These are phyloP conservation scores for Tolypocladium guangdongense DNA, from an alignment of 2,329 filamentous ascomycete genomes.

Conservation along the genomic window DNA sequence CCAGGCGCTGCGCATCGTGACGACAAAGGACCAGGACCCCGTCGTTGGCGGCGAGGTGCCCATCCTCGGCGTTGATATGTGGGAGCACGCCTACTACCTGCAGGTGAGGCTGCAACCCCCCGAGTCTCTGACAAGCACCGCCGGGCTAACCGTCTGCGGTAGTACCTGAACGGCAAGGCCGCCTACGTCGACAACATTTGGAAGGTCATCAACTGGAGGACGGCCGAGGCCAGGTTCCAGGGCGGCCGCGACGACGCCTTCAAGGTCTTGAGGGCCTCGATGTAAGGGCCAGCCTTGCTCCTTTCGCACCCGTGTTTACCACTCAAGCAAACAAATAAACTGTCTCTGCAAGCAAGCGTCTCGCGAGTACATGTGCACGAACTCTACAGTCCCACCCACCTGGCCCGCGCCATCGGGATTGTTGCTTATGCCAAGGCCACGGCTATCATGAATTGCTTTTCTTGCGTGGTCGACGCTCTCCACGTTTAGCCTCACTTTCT, in stretches of 20 bases:
- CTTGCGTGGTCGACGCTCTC: not conserved
- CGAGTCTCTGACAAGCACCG: not conserved
- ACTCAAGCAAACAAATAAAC: not conserved
- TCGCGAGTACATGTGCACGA: not conserved
- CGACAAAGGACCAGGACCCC: slow-evolving; percentile 80
- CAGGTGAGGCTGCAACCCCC: slow-evolving; percentile 39
- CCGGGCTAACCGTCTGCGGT: slow-evolving; percentile 18
- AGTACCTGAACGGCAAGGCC: slow-evolving; percentile 68
- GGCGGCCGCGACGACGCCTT: slow-evolving; percentile 36
- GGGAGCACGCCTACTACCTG: slow-evolving; percentile 88
- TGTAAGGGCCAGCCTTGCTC: slow-evolving; percentile 15
- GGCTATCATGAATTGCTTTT: not conserved
- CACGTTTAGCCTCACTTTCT: not conserved
- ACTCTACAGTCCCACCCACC: too few relatives aligned
- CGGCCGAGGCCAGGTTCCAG: slow-evolving; percentile 50
- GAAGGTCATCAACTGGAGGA: slow-evolving; percentile 71
- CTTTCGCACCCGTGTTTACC: not conserved
- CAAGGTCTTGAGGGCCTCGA: slow-evolving; percentile 30
- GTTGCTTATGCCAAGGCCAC: not conserved
- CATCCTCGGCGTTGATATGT: slow-evolving; percentile 76
- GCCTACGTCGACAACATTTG: slow-evolving; percentile 68
- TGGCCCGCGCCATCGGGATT: not conserved
- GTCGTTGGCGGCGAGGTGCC: slow-evolving; percentile 54
- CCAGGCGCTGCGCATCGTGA: slow-evolving; percentile 55
- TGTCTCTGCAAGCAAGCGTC: not conserved